Evolutionary conservation across 140 eudicot genomes (phyloP).

Genomic region (Oenanthe javanica): DNA sequence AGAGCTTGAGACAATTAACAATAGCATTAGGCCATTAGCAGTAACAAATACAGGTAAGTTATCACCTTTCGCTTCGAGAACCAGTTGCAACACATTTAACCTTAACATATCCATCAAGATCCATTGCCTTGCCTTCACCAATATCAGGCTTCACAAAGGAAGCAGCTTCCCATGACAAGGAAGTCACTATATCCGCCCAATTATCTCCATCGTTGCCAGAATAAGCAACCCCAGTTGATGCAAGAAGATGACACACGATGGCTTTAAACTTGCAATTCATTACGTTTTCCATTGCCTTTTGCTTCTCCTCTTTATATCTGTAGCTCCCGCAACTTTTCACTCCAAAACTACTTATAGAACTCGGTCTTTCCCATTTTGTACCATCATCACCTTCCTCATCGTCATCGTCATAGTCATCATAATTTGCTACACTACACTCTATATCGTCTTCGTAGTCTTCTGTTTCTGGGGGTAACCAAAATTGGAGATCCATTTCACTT

Average conservation of each 20-base stretch:
- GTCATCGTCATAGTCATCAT: constrained; percentile 66
- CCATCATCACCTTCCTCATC: constrained; percentile 57
- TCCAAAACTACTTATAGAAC: constrained; percentile 50
- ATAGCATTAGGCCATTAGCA: not conserved
- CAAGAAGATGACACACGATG: constrained; percentile 58
- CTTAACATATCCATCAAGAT: constrained; percentile 78
- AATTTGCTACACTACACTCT: constrained; percentile 45
- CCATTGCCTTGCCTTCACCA: constrained; percentile 55
- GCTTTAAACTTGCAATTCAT: constrained; percentile 64
- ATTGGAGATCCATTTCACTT: constrained; percentile 28
- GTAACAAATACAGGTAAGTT: not conserved
- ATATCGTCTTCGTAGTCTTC: constrained; percentile 58
- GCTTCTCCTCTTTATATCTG: constrained; percentile 58
- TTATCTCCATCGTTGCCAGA: constrained; percentile 29
- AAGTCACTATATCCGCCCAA: constrained; percentile 75
- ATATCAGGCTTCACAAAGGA: constrained; percentile 67
- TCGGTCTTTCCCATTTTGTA: constrained; percentile 56
- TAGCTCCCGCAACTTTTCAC: constrained; percentile 45
- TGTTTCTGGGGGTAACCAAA: constrained; percentile 89
- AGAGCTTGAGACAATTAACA: not conserved
- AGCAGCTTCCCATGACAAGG: constrained; percentile 90
- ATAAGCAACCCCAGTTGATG: constrained; percentile 42
- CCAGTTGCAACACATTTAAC: constrained; percentile 81
- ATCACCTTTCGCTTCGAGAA: constrained; percentile 56
- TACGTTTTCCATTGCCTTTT: constrained; percentile 49